These are phyloP conservation scores for Suhomyces sp. DNA, from an alignment of 805 yeast genomes.

Conservation along the genomic window DNA sequence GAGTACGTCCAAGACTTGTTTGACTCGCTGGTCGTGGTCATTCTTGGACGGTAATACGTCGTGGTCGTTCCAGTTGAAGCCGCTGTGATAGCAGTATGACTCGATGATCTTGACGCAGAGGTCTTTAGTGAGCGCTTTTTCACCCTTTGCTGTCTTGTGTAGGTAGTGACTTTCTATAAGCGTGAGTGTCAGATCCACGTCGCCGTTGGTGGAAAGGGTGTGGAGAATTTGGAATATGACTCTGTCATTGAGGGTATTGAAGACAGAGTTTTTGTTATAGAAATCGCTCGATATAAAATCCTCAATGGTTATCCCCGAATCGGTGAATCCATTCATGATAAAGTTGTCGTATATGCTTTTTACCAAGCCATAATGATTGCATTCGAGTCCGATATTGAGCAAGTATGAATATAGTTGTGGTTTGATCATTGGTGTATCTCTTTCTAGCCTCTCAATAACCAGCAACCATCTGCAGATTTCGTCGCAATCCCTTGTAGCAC, in stretches of 20 bases:
- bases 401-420: constrained; percentile 19
- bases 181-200: constrained; percentile 30
- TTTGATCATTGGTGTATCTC: constrained; percentile 2
- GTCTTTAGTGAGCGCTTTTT: constrained; percentile 31
- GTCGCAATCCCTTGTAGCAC: constrained; percentile 21
- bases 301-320: constrained; percentile 19
- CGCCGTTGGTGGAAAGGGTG: constrained; percentile 34
- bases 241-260: constrained; percentile 20
- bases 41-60: constrained; percentile 5
- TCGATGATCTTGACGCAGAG: constrained; percentile 31
- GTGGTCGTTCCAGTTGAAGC: constrained; percentile 9
- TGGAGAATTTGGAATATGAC: constrained; percentile 28
- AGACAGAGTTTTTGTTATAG: constrained; percentile 6
- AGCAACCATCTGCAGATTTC: constrained; percentile 14
- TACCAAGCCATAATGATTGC: constrained; percentile 27
- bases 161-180: constrained; percentile 37
- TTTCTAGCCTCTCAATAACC: no score
- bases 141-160: constrained; percentile 31
- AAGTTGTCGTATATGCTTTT: constrained; percentile 25
- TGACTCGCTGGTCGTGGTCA: constrained; percentile 24
- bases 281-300: constrained; percentile 20
- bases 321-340: constrained; percentile 28
- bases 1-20: constrained; percentile 31
- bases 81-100: constrained; percentile 30
- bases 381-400: constrained; percentile 22